A percentile compares a stretch with the other conserved stretches of the same genome.
phyloP scores from a whole-genome alignment of 2,329 filamentous ascomycete genomes.

The Atkinsonella texensis region DNA sequence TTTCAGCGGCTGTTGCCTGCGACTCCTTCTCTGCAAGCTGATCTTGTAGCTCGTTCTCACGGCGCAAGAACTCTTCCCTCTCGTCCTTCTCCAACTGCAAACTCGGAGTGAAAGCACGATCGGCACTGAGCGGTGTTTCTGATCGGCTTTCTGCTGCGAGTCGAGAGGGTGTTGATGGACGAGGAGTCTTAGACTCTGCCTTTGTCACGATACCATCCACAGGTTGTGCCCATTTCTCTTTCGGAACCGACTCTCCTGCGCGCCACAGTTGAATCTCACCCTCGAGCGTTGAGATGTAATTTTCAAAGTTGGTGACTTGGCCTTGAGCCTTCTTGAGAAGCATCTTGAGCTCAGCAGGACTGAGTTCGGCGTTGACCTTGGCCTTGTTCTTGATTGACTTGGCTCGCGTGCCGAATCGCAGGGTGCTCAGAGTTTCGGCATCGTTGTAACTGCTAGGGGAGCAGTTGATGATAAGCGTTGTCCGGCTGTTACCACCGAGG shows the following conservation, averaged over 20 bases:
- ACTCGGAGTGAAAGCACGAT: slow-evolving; percentile 77
- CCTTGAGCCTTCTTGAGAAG: slow-evolving; percentile 86
- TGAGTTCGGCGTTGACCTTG: slow-evolving; percentile 97
- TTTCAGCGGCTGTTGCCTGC: slow-evolving; percentile 65
- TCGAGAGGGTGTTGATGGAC: slow-evolving; percentile 41
- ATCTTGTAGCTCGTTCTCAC: slow-evolving; percentile 95
- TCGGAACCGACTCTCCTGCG: slow-evolving; percentile 75
- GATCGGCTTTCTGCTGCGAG: slow-evolving; percentile 45
- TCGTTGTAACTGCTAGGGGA: slow-evolving; percentile 99
- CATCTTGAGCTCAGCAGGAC: slow-evolving; percentile 85
- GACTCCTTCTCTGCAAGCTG: slow-evolving; percentile 90
- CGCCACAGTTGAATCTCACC: slow-evolving; percentile 81
- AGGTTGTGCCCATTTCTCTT: slow-evolving; percentile 72
- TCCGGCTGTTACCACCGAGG: slow-evolving; percentile 91
- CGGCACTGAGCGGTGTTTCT: slow-evolving; percentile 56
- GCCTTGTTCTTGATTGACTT: slow-evolving; percentile 99
- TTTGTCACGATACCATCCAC: slow-evolving; percentile 33
- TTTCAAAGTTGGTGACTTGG: slow-evolving; percentile 80
- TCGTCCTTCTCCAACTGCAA: slow-evolving; percentile 90
- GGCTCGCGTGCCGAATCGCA: slow-evolving; percentile 89
- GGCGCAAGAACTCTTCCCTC: slow-evolving; percentile 84
- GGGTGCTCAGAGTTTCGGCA: slow-evolving; percentile 79
- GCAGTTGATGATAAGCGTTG: slow-evolving; percentile 97
- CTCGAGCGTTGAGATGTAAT: slow-evolving; percentile 73
- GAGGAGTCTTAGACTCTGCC: slow-evolving; percentile 30